Conservation (phyloP, 768 basidiomycete species). For the Sporobolomyces phaffii region DNA sequence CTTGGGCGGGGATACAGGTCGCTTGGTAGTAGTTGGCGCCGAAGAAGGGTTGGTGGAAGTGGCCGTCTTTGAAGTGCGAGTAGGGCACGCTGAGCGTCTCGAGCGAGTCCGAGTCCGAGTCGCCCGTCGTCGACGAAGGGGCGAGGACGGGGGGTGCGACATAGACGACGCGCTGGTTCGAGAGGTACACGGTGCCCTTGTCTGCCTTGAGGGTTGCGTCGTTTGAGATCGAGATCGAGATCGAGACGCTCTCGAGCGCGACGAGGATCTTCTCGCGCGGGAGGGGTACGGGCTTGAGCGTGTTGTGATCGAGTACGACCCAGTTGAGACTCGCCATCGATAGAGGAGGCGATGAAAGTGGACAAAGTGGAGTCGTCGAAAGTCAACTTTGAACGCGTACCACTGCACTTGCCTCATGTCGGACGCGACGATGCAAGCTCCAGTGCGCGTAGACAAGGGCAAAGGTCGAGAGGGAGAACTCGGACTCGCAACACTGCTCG, state of each 20-base stretch:
- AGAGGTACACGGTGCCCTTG: constrained; percentile 5
- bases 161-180: constrained; percentile 29
- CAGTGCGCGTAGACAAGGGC: constrained; percentile 18
- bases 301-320: constrained; percentile 3
- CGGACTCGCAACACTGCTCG: not conserved
- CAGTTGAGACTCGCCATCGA: constrained; percentile 28
- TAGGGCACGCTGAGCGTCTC: constrained; percentile 19
- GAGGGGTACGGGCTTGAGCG: constrained; percentile 6
- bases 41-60: constrained; percentile 36
- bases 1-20: not conserved
- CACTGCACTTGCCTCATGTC: too few relatives aligned
- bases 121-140: not conserved
- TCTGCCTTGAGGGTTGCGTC: not conserved
- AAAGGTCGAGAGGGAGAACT: constrained; percentile 20
- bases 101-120: not conserved
- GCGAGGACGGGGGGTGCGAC: not conserved
- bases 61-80: constrained; percentile 19
- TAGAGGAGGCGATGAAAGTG: not conserved
- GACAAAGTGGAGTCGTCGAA: not conserved
- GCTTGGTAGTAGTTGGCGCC: constrained; percentile 24
- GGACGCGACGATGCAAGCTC: not conserved
- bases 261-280: constrained; percentile 25
- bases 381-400: too few relatives aligned
- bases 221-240: constrained; percentile 7
- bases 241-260: not conserved